A percentile compares a stretch with the other conserved stretches of the same genome.
Evolutionary conservation across 2,329 filamentous ascomycete genomes (phyloP).

Genomic region (Aspergillus ochraceoroseus): DNA sequence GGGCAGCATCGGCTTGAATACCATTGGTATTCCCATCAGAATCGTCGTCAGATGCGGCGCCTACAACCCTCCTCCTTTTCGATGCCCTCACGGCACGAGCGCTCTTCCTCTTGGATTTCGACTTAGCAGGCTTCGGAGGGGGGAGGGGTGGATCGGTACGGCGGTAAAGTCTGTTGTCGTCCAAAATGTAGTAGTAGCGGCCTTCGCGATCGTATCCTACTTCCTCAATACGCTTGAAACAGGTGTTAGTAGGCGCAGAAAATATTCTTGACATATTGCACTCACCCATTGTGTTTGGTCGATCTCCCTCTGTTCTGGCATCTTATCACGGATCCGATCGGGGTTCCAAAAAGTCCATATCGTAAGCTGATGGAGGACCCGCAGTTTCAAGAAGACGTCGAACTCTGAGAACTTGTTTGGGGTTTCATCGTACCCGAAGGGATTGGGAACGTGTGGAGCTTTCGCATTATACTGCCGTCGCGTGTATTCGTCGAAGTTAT

Average conservation of each 20-base stretch:
- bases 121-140: conserved; percentile 53
- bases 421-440: conserved; percentile 72
- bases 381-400: conserved; percentile 72
- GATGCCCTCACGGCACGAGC: conserved; percentile 61
- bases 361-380: conserved; percentile 79
- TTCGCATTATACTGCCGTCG: conserved; percentile 83
- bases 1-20: conserved; percentile 35
- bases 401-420: conserved; percentile 74
- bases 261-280: conserved; percentile 9
- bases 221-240: conserved; percentile 42
- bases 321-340: conserved; percentile 78
- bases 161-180: conserved; percentile 90
- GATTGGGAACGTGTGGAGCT: conserved; percentile 66
- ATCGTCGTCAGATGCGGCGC: conserved; percentile 37
- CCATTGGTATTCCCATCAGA: conserved; percentile 43
- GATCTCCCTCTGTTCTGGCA: conserved; percentile 73
- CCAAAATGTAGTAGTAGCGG: conserved; percentile 80
- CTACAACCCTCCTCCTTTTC: conserved; percentile 61
- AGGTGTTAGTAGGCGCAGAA: neutral
- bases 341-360: conserved; percentile 84
- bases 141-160: conserved; percentile 68
- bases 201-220: conserved; percentile 82
- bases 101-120: conserved; percentile 62
- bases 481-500: conserved; percentile 90
- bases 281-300: conserved; percentile 82